Conservation (phyloP, 441 rosid species). For the Codiaeum variegatum region DNA sequence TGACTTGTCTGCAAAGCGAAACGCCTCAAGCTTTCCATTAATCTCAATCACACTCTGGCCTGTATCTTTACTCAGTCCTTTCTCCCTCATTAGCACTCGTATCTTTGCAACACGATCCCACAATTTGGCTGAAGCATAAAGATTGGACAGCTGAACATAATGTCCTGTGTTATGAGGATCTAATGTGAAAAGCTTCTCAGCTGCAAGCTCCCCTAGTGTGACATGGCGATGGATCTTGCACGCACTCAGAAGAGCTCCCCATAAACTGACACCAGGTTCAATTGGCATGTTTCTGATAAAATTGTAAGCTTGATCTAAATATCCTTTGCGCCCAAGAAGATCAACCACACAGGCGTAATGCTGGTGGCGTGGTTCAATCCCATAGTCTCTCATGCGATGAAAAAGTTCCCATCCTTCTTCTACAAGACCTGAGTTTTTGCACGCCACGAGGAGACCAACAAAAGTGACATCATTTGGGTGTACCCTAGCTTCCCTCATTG, state of each 20-base stretch:
- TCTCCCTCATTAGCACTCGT: slow-evolving; percentile 56
- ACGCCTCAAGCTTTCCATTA: slow-evolving; percentile 53
- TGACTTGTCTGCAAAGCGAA: slow-evolving; percentile 63
- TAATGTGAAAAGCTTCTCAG: slow-evolving; percentile 54
- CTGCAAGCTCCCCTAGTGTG: slow-evolving; percentile 63
- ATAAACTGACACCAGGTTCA: slow-evolving; percentile 59
- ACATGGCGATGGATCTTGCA: slow-evolving; percentile 65
- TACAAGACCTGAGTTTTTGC: slow-evolving; percentile 69
- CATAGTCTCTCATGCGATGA: slow-evolving; percentile 49
- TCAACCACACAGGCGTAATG: slow-evolving; percentile 73
- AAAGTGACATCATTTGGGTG: slow-evolving; percentile 72
- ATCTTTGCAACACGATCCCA: slow-evolving; percentile 60
- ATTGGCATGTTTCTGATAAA: slow-evolving; percentile 59
- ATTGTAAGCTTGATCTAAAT: slow-evolving; percentile 49
- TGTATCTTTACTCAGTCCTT: slow-evolving; percentile 57
- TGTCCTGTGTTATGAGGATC: slow-evolving; percentile 68
- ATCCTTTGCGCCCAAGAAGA: slow-evolving; percentile 76
- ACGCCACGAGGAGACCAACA: slow-evolving; percentile 63
- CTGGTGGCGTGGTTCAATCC: slow-evolving; percentile 62
- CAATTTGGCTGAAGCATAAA: slow-evolving; percentile 63
- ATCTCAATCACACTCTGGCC: slow-evolving; percentile 65
- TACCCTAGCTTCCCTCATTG: slow-evolving; percentile 50
- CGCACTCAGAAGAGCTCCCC: slow-evolving; percentile 78
- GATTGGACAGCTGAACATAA: slow-evolving; percentile 77
- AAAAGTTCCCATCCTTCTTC: slow-evolving; percentile 73